Base-by-base conservation (phyloP, 208 protist species). In the Trypanosoma scelopori region DNA sequence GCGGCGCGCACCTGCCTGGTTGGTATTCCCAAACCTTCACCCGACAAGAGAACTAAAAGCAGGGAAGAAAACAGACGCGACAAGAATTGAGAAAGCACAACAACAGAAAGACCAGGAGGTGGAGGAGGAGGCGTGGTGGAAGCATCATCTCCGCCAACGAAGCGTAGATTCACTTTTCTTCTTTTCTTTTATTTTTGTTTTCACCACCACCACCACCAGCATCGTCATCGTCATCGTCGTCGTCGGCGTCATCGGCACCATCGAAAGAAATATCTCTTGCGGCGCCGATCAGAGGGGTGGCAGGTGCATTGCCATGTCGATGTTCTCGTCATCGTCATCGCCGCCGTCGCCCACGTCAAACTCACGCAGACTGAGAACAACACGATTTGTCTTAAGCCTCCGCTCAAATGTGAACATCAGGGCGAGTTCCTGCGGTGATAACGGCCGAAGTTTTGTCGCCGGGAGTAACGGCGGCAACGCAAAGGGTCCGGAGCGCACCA, bases 351-450 rank as follows among this genome's bases (percentile, higher is more conserved):
- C 63, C 18, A 30, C 56, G 58, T 87, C 83, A 65, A 95, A 93
- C 62, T 95, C 86, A 23, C 71, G 74, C 30, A 95, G 69, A 39
- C 74, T 92, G 43, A 95, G 63, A 25, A 95, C 59, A 55, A 95
- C 72, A n/a, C 85, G 86, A 48, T 92, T 93, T 43, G 79, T 85
- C 69, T 95, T 95, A 15, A 95, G 73, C 11, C 74, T 69, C 1
- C 85, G 65, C 74, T 95, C 89, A 67, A 95, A 95, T 47, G 86
- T 92, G 56, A 91, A 95, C 51, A 95, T 74, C 1, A 93, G 51
- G 5, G 85, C 86, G 25, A 93, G 65, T 67, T 95, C 89, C 20
- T 76, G 64, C 18, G 76, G 61, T 1, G 69, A 81, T 18, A 92
- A 64, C 0, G 76, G 69, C 4, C 79, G 76, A 3, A 82, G 51